Percentiles rank a stretch among this genome's conserved stretches.
Conservation (phyloP, 2,329 filamentous ascomycete genomes). For the Xylariaceae sp. region DNA sequence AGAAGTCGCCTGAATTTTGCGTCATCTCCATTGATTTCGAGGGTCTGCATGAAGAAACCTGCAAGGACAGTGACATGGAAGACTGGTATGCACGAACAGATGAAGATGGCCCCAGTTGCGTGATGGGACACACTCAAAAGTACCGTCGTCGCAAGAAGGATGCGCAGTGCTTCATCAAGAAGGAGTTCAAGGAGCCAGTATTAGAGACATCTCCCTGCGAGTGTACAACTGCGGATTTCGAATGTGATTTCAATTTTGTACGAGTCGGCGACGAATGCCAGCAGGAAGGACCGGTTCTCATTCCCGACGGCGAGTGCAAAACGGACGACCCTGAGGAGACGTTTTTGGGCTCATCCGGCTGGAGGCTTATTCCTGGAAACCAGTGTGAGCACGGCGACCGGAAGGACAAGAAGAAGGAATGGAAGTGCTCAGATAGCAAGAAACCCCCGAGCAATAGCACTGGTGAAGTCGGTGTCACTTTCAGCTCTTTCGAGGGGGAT, state of each 20-base stretch:
- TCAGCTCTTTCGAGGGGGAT: conserved; percentile 58
- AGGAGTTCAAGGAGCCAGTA: conserved; percentile 74
- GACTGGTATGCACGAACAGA: conserved; percentile 82
- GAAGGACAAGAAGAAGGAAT: conserved; percentile 68
- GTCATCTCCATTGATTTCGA: conserved; percentile 79
- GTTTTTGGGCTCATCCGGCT: conserved; percentile 84
- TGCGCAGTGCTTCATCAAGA: conserved; percentile 81
- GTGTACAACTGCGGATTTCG: conserved; percentile 80
- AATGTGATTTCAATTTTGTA: conserved; percentile 92
- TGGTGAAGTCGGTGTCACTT: conserved; percentile 60
- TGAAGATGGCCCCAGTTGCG: conserved; percentile 72
- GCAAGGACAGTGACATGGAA: conserved; percentile 73
- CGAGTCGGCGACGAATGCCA: conserved; percentile 65
- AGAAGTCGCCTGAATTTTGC: conserved; percentile 49
- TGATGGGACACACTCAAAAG: conserved; percentile 94
- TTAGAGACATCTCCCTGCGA: conserved; percentile 69
- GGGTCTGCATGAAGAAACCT: conserved; percentile 73
- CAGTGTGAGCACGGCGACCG: conserved; percentile 60
- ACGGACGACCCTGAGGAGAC: conserved; percentile 57
- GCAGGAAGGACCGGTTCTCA: conserved; percentile 53
- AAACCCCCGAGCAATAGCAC: conserved; percentile 46
- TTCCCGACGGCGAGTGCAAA: conserved; percentile 70
- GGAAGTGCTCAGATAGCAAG: conserved; percentile 64
- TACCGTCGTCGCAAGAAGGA: conserved; percentile 81
- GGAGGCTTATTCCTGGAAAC: conserved; percentile 83